A percentile compares a stretch with the other conserved stretches of the same genome.
Evolutionary conservation across 2,329 filamentous ascomycete species (phyloP).

Genomic region (Curvularia sp.): DNA sequence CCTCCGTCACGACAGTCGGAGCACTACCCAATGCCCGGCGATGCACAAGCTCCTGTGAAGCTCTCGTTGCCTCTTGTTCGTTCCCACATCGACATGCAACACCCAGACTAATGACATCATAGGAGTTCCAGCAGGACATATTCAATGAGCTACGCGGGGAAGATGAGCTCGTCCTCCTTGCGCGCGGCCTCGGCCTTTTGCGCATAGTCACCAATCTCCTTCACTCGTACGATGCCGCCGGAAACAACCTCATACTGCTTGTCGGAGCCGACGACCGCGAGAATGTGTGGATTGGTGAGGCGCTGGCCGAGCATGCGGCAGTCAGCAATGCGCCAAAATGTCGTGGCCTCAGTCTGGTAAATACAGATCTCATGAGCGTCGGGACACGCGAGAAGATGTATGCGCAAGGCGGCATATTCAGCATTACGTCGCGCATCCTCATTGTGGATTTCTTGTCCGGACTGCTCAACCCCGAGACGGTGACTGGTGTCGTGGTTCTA

Average conservation of each 20-base stretch:
- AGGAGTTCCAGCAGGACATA: conserved; percentile 91
- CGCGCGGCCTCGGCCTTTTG: conserved; percentile 88
- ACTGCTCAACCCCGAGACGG: conserved; percentile 78
- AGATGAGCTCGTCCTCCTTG: conserved; percentile 92
- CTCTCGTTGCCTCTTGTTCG: conserved; percentile 76
- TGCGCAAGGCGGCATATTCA: conserved; percentile 85
- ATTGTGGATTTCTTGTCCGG: conserved; percentile 91
- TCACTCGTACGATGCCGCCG: conserved; percentile 94
- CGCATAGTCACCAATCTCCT: conserved; percentile 94
- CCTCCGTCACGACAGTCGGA: conserved; percentile 24
- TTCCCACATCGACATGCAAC: conserved; percentile 9
- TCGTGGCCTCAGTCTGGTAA: conserved; percentile 86
- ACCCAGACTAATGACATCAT: conserved; percentile 38
- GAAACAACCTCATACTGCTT: conserved; percentile 88
- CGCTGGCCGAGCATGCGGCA: conserved; percentile 91
- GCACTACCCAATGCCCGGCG: conserved; percentile 47
- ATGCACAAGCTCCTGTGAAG: conserved; percentile 69
- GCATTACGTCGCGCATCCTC: conserved; percentile 92
- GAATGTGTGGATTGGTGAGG: conserved; percentile 96
- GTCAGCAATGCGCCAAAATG: conserved; percentile 83
- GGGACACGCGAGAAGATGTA: conserved; percentile 91
- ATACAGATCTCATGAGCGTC: conserved; percentile 92
- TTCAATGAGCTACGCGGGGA: conserved; percentile 76
- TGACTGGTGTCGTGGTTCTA: conserved; percentile 85
- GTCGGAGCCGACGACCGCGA: conserved; percentile 91